Evolutionary conservation across 2,329 filamentous ascomycete genomes (phyloP).

Genomic region (Ascochyta rabiei): DNA sequence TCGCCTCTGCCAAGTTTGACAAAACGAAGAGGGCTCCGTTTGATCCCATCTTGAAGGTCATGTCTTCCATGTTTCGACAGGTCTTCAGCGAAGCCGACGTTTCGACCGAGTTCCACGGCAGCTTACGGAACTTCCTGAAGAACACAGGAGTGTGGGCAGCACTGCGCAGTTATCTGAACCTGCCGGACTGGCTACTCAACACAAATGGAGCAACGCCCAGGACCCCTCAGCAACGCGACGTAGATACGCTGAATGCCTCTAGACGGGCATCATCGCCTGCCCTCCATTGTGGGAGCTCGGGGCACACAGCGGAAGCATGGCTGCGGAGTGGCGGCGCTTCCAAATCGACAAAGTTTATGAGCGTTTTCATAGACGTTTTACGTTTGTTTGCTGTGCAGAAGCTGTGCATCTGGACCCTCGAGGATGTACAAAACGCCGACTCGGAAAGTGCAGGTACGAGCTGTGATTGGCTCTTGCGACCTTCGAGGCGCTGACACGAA

Average conservation of each 20-base stretch:
- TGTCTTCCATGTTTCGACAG: conserved; percentile 66
- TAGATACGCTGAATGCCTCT: conserved; percentile 19
- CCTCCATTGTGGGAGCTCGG: conserved; percentile 45
- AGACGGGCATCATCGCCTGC: conserved; percentile 43
- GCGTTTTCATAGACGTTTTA: conserved; percentile 85
- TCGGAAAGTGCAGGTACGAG: conserved; percentile 69
- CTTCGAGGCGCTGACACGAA: background rate
- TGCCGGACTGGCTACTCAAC: conserved; percentile 68
- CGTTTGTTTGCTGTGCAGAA: conserved; percentile 81
- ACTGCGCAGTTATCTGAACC: conserved; percentile 63
- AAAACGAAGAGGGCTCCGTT: conserved; percentile 64
- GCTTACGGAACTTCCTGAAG: conserved; percentile 60
- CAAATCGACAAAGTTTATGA: conserved; percentile 75
- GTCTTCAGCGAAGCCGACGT: conserved; percentile 70
- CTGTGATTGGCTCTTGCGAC: background rate
- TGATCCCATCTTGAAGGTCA: conserved; percentile 65
- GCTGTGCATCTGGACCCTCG: conserved; percentile 85
- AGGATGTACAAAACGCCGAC: conserved; percentile 91
- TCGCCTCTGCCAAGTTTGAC: conserved; percentile 66
- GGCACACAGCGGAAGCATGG: conserved; percentile 53
- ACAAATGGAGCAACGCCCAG: conserved; percentile 29
- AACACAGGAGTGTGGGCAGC: conserved; percentile 61
- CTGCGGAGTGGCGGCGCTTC: conserved; percentile 52
- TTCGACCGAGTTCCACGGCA: conserved; percentile 65
- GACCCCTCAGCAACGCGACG: conserved; percentile 34